These are phyloP conservation scores for Fonsecaea monophora DNA, from an alignment of 2,329 filamentous ascomycete species.

Conservation along the genomic window DNA sequence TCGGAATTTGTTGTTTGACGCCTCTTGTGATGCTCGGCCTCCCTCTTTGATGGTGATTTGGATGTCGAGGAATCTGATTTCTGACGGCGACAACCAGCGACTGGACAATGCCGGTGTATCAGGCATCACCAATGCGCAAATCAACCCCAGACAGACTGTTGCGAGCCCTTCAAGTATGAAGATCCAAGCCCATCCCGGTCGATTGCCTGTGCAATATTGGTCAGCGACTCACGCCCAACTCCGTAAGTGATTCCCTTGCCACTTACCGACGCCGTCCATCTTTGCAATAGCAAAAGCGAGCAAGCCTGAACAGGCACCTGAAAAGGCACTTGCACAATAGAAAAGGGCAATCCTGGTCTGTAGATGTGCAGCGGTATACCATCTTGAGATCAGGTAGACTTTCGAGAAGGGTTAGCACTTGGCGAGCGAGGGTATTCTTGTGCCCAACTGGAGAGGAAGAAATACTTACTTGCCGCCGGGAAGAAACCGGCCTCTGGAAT, in stretches of 20 bases:
- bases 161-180: constrained; percentile 61
- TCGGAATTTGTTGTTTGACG: neutral
- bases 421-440: too few relatives aligned
- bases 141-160: constrained; percentile 51
- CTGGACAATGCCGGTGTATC: constrained; percentile 51
- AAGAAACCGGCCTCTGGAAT: constrained; percentile 47
- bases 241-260: too few relatives aligned
- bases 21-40: too few relatives aligned
- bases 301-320: constrained; percentile 60
- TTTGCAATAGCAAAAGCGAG: constrained; percentile 58
- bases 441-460: too few relatives aligned
- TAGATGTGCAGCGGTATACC: neutral
- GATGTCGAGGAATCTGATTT: neutral
- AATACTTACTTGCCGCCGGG: constrained; percentile 39
- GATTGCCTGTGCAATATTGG: constrained; percentile 19
- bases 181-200: constrained; percentile 58
- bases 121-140: constrained; percentile 53
- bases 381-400: neutral
- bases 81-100: neutral
- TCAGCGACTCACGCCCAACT: too few relatives aligned
- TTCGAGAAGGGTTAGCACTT: too few relatives aligned
- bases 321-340: constrained; percentile 55
- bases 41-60: too few relatives aligned
- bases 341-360: constrained; percentile 37
- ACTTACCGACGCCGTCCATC: constrained; percentile 57